Evolutionary conservation across 768 basidiomycete genomes (phyloP).

Genomic region (Cystofilobasidium macerans): DNA sequence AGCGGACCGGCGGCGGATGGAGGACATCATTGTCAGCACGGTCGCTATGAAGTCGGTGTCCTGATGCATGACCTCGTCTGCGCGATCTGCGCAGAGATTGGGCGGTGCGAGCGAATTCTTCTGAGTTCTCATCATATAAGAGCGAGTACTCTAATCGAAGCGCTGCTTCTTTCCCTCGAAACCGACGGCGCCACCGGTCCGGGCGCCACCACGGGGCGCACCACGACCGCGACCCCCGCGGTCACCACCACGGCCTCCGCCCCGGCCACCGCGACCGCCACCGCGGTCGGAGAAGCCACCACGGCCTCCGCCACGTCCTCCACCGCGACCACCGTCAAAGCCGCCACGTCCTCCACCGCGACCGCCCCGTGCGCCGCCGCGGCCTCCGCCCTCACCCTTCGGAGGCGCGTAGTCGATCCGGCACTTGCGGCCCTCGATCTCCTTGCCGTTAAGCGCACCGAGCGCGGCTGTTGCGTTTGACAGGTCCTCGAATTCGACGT

Average conservation of each 20-base stretch:
- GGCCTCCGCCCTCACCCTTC: not conserved
- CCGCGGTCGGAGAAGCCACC: conserved; percentile 6
- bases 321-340: conserved; percentile 21
- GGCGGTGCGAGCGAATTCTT: not conserved
- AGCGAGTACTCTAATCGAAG: conserved; percentile 31
- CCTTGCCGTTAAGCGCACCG: conserved; percentile 52
- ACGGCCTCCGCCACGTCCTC: conserved; percentile 19
- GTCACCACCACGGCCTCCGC: not conserved
- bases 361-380: not conserved
- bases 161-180: conserved; percentile 48
- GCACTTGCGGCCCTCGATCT: conserved; percentile 68
- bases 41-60: conserved; percentile 24
- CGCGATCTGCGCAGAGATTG: not conserved
- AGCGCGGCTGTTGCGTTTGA: conserved; percentile 71
- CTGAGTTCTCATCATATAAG: too few species aligned
- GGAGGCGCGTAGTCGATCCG: conserved; percentile 43
- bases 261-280: not conserved
- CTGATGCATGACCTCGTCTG: not conserved
- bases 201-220: conserved; percentile 28
- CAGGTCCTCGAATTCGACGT: conserved; percentile 81
- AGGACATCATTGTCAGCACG: conserved; percentile 16
- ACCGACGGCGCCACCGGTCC: conserved; percentile 54
- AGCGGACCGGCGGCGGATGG: conserved; percentile 6
- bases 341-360: conserved; percentile 9
- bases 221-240: not conserved